Conservation (phyloP, 176 grass and related monocot species). For the Puccinellia tenuiflora region DNA sequence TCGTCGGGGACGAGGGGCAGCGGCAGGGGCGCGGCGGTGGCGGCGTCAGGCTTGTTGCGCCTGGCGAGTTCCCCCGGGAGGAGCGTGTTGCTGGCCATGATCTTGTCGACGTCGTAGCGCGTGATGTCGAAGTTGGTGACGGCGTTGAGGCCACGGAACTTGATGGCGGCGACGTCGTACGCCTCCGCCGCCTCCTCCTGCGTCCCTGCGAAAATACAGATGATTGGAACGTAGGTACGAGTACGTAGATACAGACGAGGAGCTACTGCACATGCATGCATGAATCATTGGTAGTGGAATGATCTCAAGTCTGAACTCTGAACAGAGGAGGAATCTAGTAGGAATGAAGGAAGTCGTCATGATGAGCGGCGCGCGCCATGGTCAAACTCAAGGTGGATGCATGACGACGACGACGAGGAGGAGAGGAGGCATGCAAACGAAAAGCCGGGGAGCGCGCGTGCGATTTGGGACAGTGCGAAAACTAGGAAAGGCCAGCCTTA, state of each 20-base stretch:
- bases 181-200: constrained; percentile 99
- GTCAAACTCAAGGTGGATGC: constrained; percentile 25
- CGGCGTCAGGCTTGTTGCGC: constrained; percentile 41
- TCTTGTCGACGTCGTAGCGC: constrained; percentile 92
- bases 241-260: background rate
- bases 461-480: constrained; percentile 40
- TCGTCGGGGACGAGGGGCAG: too few relatives aligned
- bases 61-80: constrained; percentile 69
- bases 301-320: background rate
- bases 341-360: background rate
- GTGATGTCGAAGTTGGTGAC: constrained; percentile 99
- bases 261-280: background rate
- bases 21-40: background rate
- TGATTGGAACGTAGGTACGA: background rate
- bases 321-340: constrained; percentile 10
- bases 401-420: background rate
- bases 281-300: background rate
- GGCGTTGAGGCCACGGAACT: constrained; percentile 88
- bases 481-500: constrained; percentile 68
- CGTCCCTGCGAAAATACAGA: constrained; percentile 45
- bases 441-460: constrained; percentile 26
- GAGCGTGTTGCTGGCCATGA: constrained; percentile 96
- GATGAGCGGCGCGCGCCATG: background rate
- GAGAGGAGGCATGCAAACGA: background rate
- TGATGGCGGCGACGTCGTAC: constrained; percentile 95